phyloP scores from a whole-genome alignment of 2,329 filamentous ascomycete species.

The Diaporthe citriasiana region DNA sequence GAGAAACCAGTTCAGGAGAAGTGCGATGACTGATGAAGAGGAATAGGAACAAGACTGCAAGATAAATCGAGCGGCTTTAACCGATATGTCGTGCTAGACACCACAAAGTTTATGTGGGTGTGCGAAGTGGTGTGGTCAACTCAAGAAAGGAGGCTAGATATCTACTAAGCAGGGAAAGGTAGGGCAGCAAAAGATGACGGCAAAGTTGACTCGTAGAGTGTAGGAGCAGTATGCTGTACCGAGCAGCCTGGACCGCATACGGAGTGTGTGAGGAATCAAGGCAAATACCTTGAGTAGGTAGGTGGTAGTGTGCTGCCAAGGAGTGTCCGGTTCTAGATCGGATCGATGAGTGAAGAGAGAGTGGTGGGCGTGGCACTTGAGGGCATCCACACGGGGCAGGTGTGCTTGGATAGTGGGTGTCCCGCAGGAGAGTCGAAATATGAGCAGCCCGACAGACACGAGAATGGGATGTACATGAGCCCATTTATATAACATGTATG shows the following conservation, averaged over 20 bases:
- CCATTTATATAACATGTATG: slow-evolving; percentile 36
- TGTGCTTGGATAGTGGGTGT: slow-evolving; percentile 12
- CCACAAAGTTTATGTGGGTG: slow-evolving; percentile 1
- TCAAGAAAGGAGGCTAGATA: slow-evolving; percentile 16
- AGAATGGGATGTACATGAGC: slow-evolving; percentile 25
- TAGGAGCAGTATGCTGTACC: slow-evolving; percentile 33
- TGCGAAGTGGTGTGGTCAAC: slow-evolving; percentile 23
- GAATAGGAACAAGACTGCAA: neutral
- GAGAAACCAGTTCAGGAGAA: neutral
- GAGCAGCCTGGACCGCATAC: slow-evolving; percentile 33
- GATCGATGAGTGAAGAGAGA: slow-evolving; percentile 21
- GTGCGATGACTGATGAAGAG: neutral
- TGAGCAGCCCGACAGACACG: slow-evolving; percentile 23
- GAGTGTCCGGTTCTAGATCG: slow-evolving; percentile 31
- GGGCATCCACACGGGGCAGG: slow-evolving; percentile 9
- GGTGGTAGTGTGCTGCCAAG: slow-evolving; percentile 39
- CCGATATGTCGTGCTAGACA: neutral
- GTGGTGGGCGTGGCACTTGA: slow-evolving; percentile 12
- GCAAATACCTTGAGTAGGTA: slow-evolving; percentile 41
- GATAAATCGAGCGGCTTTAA: neutral
- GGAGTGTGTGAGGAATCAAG: slow-evolving; percentile 10
- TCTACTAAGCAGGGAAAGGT: slow-evolving; percentile 15
- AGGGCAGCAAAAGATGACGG: slow-evolving; percentile 28
- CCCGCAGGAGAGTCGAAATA: slow-evolving; percentile 8
- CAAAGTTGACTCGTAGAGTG: slow-evolving; percentile 16